A percentile compares a stretch with the other conserved stretches of the same genome.
phyloP scores from a whole-genome alignment of 2,329 filamentous ascomycete genomes.

The Hypoxylon sp. region DNA sequence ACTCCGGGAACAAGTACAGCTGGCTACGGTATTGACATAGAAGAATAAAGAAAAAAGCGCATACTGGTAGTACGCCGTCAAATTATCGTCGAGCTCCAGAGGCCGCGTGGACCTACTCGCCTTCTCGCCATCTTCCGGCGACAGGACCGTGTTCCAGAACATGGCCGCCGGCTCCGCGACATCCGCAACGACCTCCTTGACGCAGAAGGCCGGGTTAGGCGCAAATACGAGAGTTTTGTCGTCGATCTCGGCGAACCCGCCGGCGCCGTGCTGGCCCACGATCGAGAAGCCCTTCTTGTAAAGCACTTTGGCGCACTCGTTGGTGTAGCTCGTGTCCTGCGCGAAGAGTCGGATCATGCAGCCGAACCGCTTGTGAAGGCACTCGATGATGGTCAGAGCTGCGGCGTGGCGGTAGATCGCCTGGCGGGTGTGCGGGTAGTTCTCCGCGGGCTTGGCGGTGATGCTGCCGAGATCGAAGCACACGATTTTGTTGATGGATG shows the following conservation, averaged over 20 bases:
- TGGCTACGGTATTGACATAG: not conserved
- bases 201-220: conserved; percentile 21
- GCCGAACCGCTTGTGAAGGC: conserved; percentile 27
- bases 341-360: conserved; percentile 27
- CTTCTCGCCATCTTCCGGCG: conserved; percentile 19
- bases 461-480: conserved; percentile 39
- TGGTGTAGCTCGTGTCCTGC: conserved; percentile 38
- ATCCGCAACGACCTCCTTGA: conserved; percentile 43
- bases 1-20: not conserved
- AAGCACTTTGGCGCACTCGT: conserved; percentile 33
- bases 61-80: conserved; percentile 25
- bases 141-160: conserved; percentile 37
- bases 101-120: not conserved
- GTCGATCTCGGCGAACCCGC: conserved; percentile 36
- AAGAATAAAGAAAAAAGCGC: not conserved
- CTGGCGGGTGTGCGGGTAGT: not conserved
- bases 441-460: not conserved
- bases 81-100: conserved; percentile 4
- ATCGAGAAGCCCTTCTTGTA: conserved; percentile 26
- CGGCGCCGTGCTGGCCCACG: conserved; percentile 33
- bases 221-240: conserved; percentile 40
- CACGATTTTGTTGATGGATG: conserved; percentile 34
- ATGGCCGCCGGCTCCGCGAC: conserved; percentile 42
- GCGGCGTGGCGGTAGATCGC: conserved; percentile 31
- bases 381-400: conserved; percentile 4